Conservation (phyloP, 805 yeast species). For the Tetrapisispora nanseiensis region DNA sequence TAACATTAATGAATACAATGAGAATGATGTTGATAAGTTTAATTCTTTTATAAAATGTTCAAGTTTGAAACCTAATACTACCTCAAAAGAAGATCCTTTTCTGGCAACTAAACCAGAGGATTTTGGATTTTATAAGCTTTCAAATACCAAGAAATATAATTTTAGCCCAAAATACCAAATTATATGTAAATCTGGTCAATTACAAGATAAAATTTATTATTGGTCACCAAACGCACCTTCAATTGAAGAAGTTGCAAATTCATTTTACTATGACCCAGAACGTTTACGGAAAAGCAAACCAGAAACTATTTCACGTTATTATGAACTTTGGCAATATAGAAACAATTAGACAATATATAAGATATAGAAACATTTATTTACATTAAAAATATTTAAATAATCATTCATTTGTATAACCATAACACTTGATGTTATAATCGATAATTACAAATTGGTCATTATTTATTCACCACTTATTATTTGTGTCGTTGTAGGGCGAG, state of each 20-base stretch:
- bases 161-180: not conserved
- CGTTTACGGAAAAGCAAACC: not conserved
- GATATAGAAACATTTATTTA: not conserved
- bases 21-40: not conserved
- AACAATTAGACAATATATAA: not conserved
- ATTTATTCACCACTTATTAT: too few relatives aligned
- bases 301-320: constrained; percentile 1
- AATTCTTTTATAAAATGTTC: too few relatives aligned
- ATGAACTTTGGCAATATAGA: constrained; percentile 3
- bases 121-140: not conserved
- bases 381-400: not conserved
- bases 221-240: constrained; percentile 4
- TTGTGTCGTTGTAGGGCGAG: not conserved
- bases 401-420: too few relatives aligned
- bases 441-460: too few relatives aligned
- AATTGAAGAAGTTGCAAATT: constrained; percentile 2
- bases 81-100: not conserved
- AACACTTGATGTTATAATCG: too few relatives aligned
- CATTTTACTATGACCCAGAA: constrained; percentile 2
- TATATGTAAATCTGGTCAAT: constrained; percentile 1
- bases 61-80: too few relatives aligned
- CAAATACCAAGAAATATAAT: not conserved
- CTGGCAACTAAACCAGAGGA: not conserved
- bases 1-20: not conserved
- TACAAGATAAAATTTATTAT: constrained; percentile 2